Evolutionary conservation across 2,329 filamentous ascomycete species (phyloP).

Genomic region (Fusarium albosuccineum): DNA sequence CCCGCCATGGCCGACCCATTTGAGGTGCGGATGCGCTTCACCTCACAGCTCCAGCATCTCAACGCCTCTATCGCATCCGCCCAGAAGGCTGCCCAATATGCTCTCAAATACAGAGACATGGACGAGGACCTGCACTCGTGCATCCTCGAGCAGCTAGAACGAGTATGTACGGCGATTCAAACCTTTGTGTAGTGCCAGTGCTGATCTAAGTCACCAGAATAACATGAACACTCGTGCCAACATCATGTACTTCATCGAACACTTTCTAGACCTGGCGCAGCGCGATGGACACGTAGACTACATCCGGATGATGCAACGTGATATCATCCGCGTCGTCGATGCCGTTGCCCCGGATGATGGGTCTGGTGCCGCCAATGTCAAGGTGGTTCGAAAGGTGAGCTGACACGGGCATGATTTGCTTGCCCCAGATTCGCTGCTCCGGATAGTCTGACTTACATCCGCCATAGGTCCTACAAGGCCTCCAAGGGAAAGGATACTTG

Average conservation of each 20-base stretch:
- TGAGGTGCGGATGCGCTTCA: slow-evolving; percentile 98
- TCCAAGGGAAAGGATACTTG: slow-evolving; percentile 79
- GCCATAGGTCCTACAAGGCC: slow-evolving; percentile 73
- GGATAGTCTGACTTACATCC: slow-evolving; percentile 25
- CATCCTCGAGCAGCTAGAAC: slow-evolving; percentile 94
- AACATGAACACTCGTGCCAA: slow-evolving; percentile 98
- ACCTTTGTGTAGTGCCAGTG: background rate
- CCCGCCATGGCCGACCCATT: slow-evolving; percentile 81
- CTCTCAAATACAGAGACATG: slow-evolving; percentile 92
- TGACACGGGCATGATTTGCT: slow-evolving; percentile 6
- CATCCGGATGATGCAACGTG: slow-evolving; percentile 92
- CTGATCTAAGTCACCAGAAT: slow-evolving; percentile 65
- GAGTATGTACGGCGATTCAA: slow-evolving; percentile 59
- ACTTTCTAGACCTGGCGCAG: slow-evolving; percentile 87
- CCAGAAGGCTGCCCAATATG: slow-evolving; percentile 94
- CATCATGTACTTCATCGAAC: slow-evolving; percentile 99
- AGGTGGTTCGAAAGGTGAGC: slow-evolving; percentile 85
- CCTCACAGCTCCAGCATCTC: slow-evolving; percentile 86
- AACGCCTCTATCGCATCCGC: slow-evolving; percentile 91
- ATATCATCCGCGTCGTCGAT: slow-evolving; percentile 92
- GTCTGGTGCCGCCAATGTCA: slow-evolving; percentile 91
- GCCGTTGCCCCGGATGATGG: slow-evolving; percentile 90
- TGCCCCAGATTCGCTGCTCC: background rate
- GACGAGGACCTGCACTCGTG: slow-evolving; percentile 98
- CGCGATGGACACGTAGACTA: slow-evolving; percentile 84